These are phyloP conservation scores for Pleurotus citrinopileatus DNA, from an alignment of 768 basidiomycete genomes.

Conservation along the genomic window DNA sequence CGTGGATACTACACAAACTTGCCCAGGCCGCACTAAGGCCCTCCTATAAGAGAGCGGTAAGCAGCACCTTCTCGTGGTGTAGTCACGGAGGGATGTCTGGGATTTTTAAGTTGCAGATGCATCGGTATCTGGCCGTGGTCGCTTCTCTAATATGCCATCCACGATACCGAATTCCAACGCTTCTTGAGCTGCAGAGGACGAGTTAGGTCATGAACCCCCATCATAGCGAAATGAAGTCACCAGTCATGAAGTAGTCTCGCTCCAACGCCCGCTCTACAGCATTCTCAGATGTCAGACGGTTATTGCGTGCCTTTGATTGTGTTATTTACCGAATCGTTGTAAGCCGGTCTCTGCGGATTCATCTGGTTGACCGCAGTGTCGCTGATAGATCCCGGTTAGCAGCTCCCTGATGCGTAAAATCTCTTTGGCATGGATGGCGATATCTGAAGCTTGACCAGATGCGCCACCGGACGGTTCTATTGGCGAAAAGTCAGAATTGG, in stretches of 20 bases:
- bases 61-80: too few relatives aligned
- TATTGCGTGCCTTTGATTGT: conserved; percentile 13
- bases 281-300: conserved; percentile 18
- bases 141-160: conserved; percentile 84
- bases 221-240: conserved; percentile 33
- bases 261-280: conserved; percentile 80
- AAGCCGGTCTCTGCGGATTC: conserved; percentile 66
- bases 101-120: neutral
- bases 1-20: too few relatives aligned
- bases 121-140: conserved; percentile 51
- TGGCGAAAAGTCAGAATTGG: neutral
- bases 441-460: conserved; percentile 93
- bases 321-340: conserved; percentile 70
- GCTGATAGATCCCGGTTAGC: conserved; percentile 86
- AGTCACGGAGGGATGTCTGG: too few relatives aligned
- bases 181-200: conserved; percentile 62
- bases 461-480: conserved; percentile 96
- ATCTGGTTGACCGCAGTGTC: conserved; percentile 69
- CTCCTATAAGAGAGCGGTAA: too few relatives aligned
- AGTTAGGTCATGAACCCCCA: conserved; percentile 11
- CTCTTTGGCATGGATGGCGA: conserved; percentile 96
- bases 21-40: too few relatives aligned
- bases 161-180: conserved; percentile 91
- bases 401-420: conserved; percentile 85
- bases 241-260: conserved; percentile 95